A percentile compares a stretch with the other conserved stretches of the same genome.
Conservation (phyloP, 345 rosid species). For the Carallia brachiata region DNA sequence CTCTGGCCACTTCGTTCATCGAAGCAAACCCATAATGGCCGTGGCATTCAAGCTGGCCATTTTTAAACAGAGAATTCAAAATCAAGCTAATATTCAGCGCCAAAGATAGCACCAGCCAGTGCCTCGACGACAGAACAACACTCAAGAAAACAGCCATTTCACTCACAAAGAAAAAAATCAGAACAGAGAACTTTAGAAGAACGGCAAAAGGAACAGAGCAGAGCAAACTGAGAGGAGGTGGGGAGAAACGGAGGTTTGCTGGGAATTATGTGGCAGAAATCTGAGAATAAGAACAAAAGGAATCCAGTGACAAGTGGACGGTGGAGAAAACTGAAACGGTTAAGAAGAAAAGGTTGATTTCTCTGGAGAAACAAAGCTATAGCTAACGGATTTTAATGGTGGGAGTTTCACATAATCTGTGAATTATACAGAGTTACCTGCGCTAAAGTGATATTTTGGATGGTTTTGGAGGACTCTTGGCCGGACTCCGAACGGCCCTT, state of each 20-base stretch:
- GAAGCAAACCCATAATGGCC: neutral
- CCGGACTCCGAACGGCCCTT: constrained; percentile 2
- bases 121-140: constrained; percentile 43
- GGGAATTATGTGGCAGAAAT: neutral
- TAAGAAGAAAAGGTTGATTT: neutral
- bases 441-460: neutral
- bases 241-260: neutral
- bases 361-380: neutral
- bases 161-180: neutral
- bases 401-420: neutral
- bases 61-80: constrained; percentile 40
- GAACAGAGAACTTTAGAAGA: constrained; percentile 23
- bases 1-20: neutral
- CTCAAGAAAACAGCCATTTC: constrained; percentile 40
- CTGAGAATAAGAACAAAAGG: neutral
- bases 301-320: neutral
- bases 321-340: neutral
- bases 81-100: constrained; percentile 66
- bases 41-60: neutral
- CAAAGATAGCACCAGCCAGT: constrained; percentile 59
- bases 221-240: neutral
- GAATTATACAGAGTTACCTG: neutral
- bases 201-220: constrained; percentile 1
- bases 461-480: neutral
- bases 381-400: neutral